Evolutionary conservation across 129 eudicot species (phyloP), one percentile per base, ranked within the genome.

Genomic region (Artemisia annua): DNA sequence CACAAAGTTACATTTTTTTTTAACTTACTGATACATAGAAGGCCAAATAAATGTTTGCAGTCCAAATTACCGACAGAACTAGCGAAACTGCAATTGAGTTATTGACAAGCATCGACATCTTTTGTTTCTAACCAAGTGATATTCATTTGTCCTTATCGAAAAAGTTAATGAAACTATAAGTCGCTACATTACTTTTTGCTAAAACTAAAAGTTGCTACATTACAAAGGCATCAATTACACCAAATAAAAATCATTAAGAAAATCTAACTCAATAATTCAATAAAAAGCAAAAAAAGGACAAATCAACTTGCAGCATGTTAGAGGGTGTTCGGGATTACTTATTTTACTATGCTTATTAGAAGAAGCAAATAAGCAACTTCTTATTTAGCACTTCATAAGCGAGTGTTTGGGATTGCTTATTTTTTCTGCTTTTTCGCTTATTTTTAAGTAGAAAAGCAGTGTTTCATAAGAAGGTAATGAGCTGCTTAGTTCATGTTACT

Each of bases 1-100:
- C 83, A 84, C 57, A 80, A 24, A 78, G 71, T 3, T 4, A 63
- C 53, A 76, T 39, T 55, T 35, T 35, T 2, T 68, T 76, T 67
- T 66, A 66, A 62, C 48, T 70, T 57, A 0, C 14, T 43, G n/a
- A 24, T 11, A 35, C 39, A 55, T 6, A 17, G 22, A 48, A 53
- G 52, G 15, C 3, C 17, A 66, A 16, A 74, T 54, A 16, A 53
- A 71, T 43, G 43, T 5, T 55, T 22, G 30, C 49, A 22, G 48
- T 69, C 16, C 11, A 72, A 70, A 0, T 26, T 48, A 28, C 3
- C n/a, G 68, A 60, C 14, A 15, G 57, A 17, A 22, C 60, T 46
- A 20, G 24, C 9, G 16, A 65, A 43, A 72, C 5, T 39, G 60
- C 11, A 14, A 14, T 60, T 15, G 30, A 59, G 59, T 46, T 22